Evolutionary conservation across 768 basidiomycete genomes (phyloP).

Genomic region (Tulasnella sp.): DNA sequence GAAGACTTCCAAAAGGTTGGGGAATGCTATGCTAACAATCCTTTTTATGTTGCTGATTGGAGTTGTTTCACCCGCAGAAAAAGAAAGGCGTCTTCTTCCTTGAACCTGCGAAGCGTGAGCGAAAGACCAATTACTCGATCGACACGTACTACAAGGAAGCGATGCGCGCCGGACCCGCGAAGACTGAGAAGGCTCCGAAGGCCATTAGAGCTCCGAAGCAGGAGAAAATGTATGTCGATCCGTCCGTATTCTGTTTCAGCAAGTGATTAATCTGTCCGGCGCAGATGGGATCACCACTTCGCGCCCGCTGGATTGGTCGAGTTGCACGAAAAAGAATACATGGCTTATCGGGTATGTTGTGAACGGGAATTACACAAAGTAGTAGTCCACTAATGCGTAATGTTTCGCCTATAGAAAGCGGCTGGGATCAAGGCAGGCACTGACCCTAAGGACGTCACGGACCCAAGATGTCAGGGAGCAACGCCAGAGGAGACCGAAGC

Average conservation of each 20-base stretch:
- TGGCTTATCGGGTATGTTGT: conserved; percentile 55
- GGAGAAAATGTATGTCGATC: conserved; percentile 51
- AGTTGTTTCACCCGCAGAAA: conserved; percentile 1
- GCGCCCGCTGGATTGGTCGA: conserved; percentile 70
- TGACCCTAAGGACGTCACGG: conserved; percentile 2
- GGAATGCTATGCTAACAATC: background rate
- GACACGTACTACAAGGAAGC: conserved; percentile 94
- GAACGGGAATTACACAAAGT: background rate
- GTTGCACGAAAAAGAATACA: conserved; percentile 78
- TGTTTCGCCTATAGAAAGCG: background rate
- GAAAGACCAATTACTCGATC: conserved; percentile 89
- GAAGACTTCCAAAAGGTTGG: conserved; percentile 76
- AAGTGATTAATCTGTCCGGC: background rate
- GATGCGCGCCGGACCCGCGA: conserved; percentile 35
- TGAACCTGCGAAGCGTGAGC: conserved; percentile 84
- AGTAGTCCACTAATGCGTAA: background rate
- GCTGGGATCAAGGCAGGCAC: conserved; percentile 8
- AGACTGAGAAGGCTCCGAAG: conserved; percentile 65
- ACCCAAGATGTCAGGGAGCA: conserved; percentile 45
- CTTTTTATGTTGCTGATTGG: background rate
- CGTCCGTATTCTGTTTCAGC: conserved; percentile 7
- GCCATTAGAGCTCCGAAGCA: conserved; percentile 79
- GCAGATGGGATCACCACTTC: conserved; percentile 93
- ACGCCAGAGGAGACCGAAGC: conserved; percentile 76
- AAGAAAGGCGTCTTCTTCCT: conserved; percentile 28